Conservation (phyloP, 139 green algal species). For the Chlamydomonas urium region DNA sequence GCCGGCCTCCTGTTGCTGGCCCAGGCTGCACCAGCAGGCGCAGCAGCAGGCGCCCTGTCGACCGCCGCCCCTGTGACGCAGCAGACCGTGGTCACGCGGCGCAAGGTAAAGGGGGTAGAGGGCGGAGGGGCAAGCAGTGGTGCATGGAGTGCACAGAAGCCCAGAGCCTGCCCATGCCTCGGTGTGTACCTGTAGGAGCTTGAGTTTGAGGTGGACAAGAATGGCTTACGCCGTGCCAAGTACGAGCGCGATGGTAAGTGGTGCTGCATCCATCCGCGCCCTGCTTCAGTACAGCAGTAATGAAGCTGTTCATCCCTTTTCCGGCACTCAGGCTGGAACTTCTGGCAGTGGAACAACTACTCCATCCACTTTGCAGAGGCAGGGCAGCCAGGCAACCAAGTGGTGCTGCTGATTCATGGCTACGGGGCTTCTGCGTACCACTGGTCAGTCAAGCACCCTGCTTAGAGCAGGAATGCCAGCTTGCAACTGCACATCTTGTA, state of each 20-base stretch:
- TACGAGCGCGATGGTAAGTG: slow-evolving; percentile 4
- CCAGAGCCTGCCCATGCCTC: too few relatives aligned
- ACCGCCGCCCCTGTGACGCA: too few relatives aligned
- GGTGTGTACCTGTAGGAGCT: too few relatives aligned
- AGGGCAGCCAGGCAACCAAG: slow-evolving; percentile 31
- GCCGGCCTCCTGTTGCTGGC: too few relatives aligned
- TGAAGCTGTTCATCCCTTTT: not conserved
- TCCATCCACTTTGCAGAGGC: slow-evolving; percentile 58
- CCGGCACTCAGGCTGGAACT: slow-evolving; percentile 55
- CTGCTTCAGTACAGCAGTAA: not conserved
- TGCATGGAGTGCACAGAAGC: too few relatives aligned
- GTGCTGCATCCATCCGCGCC: not conserved
- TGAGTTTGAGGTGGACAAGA: not conserved
- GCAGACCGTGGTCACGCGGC: too few relatives aligned
- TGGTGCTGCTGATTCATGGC: slow-evolving; percentile 69
- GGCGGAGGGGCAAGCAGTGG: too few relatives aligned
- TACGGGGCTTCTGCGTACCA: slow-evolving; percentile 76
- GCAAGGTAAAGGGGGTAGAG: too few relatives aligned
- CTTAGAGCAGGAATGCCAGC: not conserved
- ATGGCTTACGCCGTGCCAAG: not conserved
- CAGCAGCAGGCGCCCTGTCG: too few relatives aligned
- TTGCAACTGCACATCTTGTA: not conserved
- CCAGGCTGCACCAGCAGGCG: too few relatives aligned
- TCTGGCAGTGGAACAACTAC: slow-evolving; percentile 60
- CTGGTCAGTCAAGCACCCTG: slow-evolving; percentile 22